Conservation (phyloP, 2,329 filamentous ascomycete genomes). For the Cordyceps cateniannulata region DNA sequence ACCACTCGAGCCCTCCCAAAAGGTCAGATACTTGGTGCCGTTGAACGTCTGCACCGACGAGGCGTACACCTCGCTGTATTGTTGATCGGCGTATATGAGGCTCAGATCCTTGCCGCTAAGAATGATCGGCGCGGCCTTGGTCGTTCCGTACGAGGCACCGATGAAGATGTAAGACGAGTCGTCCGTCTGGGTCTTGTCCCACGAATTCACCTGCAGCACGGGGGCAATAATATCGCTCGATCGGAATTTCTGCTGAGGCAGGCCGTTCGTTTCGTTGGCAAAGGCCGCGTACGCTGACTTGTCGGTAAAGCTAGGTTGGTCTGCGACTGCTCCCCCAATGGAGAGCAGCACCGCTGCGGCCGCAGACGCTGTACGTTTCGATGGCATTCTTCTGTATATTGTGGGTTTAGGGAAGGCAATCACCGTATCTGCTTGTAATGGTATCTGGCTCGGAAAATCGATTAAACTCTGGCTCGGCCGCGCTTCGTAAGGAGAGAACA, state of each 20-base stretch:
- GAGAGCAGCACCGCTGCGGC: constrained; percentile 11
- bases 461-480: neutral
- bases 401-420: neutral
- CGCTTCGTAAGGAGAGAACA: constrained; percentile 5
- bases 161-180: constrained; percentile 28
- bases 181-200: constrained; percentile 22
- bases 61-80: constrained; percentile 21
- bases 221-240: constrained; percentile 28
- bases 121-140: constrained; percentile 28
- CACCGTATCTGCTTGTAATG: neutral
- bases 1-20: constrained; percentile 25
- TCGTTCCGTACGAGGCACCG: constrained; percentile 19
- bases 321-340: constrained; percentile 16
- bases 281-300: constrained; percentile 22
- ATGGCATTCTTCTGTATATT: neutral
- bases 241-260: constrained; percentile 27
- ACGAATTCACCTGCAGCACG: constrained; percentile 27
- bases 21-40: constrained; percentile 27
- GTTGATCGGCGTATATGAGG: constrained; percentile 31
- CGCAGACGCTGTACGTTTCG: neutral
- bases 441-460: neutral
- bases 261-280: constrained; percentile 20
- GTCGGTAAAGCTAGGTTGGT: constrained; percentile 21
- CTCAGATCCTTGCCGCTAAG: constrained; percentile 28
- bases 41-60: constrained; percentile 25